Evolutionary conservation across 2,329 filamentous ascomycete species (phyloP).

Genomic region (Fusarium sp.): DNA sequence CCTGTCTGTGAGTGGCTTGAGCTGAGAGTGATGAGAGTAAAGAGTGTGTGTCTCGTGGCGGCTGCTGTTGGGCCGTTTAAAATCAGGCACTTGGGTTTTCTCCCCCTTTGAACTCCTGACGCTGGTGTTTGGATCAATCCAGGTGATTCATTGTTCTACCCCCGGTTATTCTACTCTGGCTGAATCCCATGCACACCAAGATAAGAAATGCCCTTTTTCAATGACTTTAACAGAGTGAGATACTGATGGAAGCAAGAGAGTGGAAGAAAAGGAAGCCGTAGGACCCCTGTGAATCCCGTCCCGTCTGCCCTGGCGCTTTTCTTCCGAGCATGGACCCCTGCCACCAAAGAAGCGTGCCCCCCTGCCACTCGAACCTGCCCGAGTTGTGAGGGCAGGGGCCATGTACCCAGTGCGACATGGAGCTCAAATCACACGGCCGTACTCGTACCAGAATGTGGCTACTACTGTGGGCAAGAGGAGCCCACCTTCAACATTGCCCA

Average conservation of each 20-base stretch:
- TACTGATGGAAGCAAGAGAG: background rate
- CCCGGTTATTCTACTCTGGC: background rate
- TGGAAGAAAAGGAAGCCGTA: conserved; percentile 17
- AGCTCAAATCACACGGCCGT: conserved; percentile 7
- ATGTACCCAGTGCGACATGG: conserved; percentile 33
- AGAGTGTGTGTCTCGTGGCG: conserved; percentile 16
- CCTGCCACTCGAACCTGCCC: conserved; percentile 22
- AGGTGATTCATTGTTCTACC: background rate
- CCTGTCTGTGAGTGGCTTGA: conserved; percentile 15
- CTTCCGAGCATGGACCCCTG: background rate
- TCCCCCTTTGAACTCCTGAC: background rate
- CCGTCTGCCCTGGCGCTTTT: background rate
- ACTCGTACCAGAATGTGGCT: conserved; percentile 42
- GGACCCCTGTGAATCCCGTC: conserved; percentile 12
- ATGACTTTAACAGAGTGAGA: conserved; percentile 7
- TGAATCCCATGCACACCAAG: background rate
- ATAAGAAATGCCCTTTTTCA: conserved; percentile 29
- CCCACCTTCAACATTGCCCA: conserved; percentile 4
- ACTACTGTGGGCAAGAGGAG: conserved; percentile 19
- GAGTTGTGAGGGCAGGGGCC: background rate
- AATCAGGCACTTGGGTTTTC: conserved; percentile 6
- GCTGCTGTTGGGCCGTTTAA: conserved; percentile 17
- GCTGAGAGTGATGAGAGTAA: background rate
- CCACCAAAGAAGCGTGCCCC: conserved; percentile 2
- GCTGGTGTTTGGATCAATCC: background rate